These are phyloP conservation scores for Yarrowia sp. DNA, from an alignment of 805 yeast genomes.

Conservation along the genomic window DNA sequence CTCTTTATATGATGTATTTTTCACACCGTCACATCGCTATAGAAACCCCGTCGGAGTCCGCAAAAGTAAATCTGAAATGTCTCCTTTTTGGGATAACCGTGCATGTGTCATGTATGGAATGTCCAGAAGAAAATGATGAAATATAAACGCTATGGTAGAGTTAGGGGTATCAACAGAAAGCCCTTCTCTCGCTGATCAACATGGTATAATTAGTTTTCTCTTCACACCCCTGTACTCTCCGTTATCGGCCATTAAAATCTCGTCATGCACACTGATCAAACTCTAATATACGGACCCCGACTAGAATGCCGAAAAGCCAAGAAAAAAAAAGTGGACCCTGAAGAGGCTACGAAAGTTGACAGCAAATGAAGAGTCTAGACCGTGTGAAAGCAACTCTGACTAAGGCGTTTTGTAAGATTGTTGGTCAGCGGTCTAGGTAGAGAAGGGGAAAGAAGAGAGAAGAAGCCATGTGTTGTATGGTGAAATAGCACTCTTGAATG, in stretches of 20 bases:
- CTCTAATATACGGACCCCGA: slow-evolving; percentile 1
- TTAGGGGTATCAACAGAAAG: neutral
- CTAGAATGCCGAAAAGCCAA: neutral
- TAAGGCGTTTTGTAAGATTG: no score
- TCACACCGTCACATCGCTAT: neutral
- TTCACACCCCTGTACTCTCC: neutral
- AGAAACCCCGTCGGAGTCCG: slow-evolving; percentile 4
- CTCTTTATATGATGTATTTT: no score
- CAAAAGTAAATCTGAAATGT: slow-evolving; percentile 14
- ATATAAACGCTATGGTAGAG: neutral
- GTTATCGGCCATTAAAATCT: neutral
- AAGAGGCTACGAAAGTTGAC: neutral
- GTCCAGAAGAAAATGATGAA: neutral
- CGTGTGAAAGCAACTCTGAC: neutral
- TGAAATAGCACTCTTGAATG: no score
- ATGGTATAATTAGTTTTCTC: neutral
- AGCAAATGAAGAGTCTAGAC: neutral
- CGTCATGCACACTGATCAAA: neutral
- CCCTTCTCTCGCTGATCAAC: neutral
- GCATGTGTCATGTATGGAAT: neutral
- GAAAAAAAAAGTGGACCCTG: neutral
- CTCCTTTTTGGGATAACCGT: neutral
- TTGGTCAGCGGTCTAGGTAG: no score
- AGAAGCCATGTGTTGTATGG: no score
- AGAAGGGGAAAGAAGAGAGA: no score